A percentile compares a stretch with the other conserved stretches of the same genome.
These are phyloP conservation scores for Colletotrichum scovillei DNA, from an alignment of 2,329 filamentous ascomycete species.

Conservation along the genomic window DNA sequence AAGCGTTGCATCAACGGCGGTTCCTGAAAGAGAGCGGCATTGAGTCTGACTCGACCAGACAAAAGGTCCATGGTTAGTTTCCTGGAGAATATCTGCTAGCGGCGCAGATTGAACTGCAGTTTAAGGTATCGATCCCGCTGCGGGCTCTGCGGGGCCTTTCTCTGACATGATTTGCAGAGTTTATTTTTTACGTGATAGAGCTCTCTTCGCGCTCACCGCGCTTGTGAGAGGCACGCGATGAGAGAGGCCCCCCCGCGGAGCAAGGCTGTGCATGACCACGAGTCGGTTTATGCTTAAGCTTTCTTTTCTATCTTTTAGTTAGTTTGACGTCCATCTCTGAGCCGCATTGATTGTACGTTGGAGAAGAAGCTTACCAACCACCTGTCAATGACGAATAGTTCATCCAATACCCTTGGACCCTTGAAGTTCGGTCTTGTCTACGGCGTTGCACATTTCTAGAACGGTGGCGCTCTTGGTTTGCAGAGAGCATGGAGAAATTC, in stretches of 20 bases:
- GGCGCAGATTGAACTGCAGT: constrained; percentile 21
- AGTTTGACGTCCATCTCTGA: background rate
- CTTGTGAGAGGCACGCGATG: background rate
- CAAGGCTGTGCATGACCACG: background rate
- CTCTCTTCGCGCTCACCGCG: background rate
- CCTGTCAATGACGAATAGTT: background rate
- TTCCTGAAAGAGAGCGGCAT: background rate
- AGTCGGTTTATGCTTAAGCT: background rate
- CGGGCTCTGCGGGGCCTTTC: constrained; percentile 3
- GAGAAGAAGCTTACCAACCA: constrained; percentile 21
- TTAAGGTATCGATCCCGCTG: constrained; percentile 20
- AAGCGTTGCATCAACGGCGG: background rate
- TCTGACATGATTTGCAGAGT: background rate
- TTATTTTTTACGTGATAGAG: constrained; percentile 1
- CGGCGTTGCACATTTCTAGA: background rate
- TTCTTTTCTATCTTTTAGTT: background rate
- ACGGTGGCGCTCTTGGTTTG: background rate
- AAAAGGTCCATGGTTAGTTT: background rate
- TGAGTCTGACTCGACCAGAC: constrained; percentile 3
- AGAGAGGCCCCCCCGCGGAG: no score
- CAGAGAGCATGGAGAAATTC: background rate
- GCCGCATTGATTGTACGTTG: background rate
- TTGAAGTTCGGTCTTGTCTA: background rate
- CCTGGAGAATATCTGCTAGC: background rate
- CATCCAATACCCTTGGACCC: background rate